Conservation (phyloP, 768 basidiomycete genomes). For the Termitomyces titanicus region DNA sequence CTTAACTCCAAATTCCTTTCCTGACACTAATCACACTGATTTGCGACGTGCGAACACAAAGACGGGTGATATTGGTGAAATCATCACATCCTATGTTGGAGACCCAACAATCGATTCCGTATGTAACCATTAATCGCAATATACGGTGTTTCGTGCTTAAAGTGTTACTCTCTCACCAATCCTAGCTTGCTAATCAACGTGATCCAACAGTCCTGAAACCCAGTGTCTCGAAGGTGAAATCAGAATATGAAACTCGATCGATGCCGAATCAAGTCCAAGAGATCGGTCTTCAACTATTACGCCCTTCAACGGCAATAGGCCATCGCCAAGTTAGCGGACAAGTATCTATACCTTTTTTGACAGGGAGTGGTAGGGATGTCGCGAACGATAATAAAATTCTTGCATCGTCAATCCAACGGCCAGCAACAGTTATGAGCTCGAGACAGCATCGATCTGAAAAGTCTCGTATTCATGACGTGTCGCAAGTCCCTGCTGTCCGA, state of each 20-base stretch:
- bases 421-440: constrained; percentile 12
- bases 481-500: neutral
- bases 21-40: neutral
- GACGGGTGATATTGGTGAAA: neutral
- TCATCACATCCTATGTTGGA: neutral
- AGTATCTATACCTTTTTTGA: neutral
- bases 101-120: neutral
- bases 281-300: constrained; percentile 1
- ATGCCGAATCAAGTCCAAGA: neutral
- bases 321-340: constrained; percentile 10
- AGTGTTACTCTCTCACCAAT: neutral
- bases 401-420: constrained; percentile 7
- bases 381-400: neutral
- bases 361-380: neutral
- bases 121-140: neutral
- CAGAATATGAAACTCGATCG: constrained; percentile 7
- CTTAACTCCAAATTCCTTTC: neutral
- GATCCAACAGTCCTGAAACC: neutral
- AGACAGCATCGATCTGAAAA: constrained; percentile 4
- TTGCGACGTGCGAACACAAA: neutral
- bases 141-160: neutral
- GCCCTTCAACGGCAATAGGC: constrained; percentile 15
- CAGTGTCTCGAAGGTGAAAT: constrained; percentile 6
- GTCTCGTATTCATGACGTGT: neutral
- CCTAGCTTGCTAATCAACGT: neutral